A percentile compares a stretch with the other conserved stretches of the same genome.
Evolutionary conservation across 768 basidiomycete genomes (phyloP).

Genomic region (Tulasnella sp.): DNA sequence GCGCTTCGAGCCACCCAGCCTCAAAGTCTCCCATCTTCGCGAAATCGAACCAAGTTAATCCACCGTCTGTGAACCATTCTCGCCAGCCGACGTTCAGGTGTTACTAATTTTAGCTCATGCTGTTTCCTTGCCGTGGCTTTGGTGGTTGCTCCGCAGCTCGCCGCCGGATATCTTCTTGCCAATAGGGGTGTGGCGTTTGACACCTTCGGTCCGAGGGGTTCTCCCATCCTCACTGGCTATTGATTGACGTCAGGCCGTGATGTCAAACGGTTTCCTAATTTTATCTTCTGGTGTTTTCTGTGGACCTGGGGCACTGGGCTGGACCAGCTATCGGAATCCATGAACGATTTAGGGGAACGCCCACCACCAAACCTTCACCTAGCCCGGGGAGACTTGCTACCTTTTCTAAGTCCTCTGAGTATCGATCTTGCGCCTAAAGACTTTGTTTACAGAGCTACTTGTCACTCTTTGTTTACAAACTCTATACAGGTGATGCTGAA

Average conservation of each 20-base stretch:
- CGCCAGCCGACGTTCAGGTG: background rate
- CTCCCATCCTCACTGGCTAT: constrained; percentile 3
- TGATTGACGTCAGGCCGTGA: background rate
- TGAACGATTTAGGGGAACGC: background rate
- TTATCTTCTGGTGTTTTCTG: background rate
- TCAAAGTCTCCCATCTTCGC: background rate
- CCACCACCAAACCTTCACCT: too few relatives aligned
- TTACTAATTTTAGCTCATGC: background rate
- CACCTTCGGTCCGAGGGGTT: constrained; percentile 1
- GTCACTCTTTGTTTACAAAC: background rate
- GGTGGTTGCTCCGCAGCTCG: background rate
- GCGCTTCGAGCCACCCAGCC: background rate
- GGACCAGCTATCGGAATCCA: background rate
- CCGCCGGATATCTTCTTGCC: background rate
- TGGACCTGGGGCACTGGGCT: background rate
- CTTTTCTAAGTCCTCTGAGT: too few relatives aligned
- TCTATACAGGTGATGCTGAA: background rate
- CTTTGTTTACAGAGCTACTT: background rate
- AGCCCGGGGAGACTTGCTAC: too few relatives aligned
- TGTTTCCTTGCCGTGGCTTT: background rate
- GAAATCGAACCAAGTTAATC: background rate
- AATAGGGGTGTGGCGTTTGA: background rate
- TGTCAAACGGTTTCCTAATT: background rate
- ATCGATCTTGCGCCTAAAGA: background rate
- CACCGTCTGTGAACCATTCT: background rate